phyloP scores from a whole-genome alignment of 1,139 yeast genomes.

The Trichomonascaceae sp. region DNA sequence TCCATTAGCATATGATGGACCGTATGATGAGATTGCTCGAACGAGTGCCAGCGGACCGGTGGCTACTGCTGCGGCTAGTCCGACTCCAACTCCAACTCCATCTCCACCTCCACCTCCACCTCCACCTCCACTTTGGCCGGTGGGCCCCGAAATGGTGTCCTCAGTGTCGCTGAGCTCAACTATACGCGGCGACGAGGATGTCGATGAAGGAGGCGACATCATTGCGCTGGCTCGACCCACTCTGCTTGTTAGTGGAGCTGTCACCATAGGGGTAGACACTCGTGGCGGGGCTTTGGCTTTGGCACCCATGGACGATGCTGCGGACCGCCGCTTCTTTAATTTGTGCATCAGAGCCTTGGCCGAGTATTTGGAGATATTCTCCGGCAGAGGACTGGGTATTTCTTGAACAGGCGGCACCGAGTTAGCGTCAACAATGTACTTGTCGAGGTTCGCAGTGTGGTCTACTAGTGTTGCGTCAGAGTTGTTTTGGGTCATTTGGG shows the following conservation, averaged over 20 bases:
- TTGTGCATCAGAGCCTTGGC: slow-evolving; percentile 12
- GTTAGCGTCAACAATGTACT: neutral
- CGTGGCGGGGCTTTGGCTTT: neutral
- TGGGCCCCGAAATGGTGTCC: too few species aligned
- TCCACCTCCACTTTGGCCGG: too few species aligned
- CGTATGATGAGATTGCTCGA: too few species aligned
- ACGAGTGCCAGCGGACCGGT: too few species aligned
- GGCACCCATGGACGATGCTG: neutral
- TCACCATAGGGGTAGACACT: neutral
- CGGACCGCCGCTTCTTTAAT: slow-evolving; percentile 8
- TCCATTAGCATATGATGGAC: too few species aligned
- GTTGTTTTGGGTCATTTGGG: neutral
- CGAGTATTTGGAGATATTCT: slow-evolving; percentile 11
- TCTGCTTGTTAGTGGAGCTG: neutral
- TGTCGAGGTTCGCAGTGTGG: neutral
- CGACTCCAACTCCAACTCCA: too few species aligned
- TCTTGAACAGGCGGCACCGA: neutral
- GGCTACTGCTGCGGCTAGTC: too few species aligned
- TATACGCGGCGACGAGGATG: too few species aligned
- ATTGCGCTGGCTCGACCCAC: too few species aligned
- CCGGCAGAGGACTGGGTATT: neutral
- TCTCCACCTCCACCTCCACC: too few species aligned
- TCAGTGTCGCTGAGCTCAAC: too few species aligned
- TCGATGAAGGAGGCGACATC: too few species aligned
- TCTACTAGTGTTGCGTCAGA: neutral